Conservation (phyloP, 2,329 filamentous ascomycete genomes). For the Sporothrix euskadiensis region DNA sequence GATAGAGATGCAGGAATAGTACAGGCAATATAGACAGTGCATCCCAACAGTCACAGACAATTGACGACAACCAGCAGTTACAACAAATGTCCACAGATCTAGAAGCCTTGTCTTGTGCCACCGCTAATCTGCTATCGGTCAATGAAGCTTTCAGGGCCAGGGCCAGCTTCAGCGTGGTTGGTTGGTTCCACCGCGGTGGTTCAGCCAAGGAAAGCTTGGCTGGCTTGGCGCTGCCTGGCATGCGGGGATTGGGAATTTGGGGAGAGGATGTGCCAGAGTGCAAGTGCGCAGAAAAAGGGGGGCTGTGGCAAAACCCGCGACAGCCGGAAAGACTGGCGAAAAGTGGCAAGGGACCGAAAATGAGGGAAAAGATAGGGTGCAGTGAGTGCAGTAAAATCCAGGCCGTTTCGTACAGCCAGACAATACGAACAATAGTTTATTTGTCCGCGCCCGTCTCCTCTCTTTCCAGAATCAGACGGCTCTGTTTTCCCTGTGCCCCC, state of each 20-base stretch:
- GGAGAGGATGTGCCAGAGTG: conserved; percentile 19
- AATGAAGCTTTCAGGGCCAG: conserved; percentile 9
- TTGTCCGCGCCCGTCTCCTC: neutral
- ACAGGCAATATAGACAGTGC: neutral
- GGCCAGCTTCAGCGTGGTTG: conserved; percentile 14
- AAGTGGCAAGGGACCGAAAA: neutral
- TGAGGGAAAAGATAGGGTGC: neutral
- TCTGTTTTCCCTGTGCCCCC: neutral
- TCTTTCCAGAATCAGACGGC: neutral
- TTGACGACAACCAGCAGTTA: neutral
- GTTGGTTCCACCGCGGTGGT: conserved; percentile 28
- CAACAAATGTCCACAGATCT: neutral
- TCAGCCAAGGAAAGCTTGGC: conserved; percentile 33
- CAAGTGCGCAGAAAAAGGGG: conserved; percentile 2
- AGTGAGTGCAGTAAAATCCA: neutral
- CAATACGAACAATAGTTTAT: neutral
- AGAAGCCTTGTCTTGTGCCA: conserved; percentile 11
- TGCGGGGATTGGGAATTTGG: conserved; percentile 29
- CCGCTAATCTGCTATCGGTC: conserved; percentile 17
- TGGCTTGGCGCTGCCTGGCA: conserved; percentile 30
- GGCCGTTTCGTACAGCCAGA: neutral
- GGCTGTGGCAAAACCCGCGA: neutral
- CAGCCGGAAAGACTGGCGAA: neutral
- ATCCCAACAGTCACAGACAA: neutral
- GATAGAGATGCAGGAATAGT: neutral